Percentiles rank a stretch among this genome's conserved stretches.
Evolutionary conservation across 768 basidiomycete genomes (phyloP).

Genomic region (Lentinus tigrinus): DNA sequence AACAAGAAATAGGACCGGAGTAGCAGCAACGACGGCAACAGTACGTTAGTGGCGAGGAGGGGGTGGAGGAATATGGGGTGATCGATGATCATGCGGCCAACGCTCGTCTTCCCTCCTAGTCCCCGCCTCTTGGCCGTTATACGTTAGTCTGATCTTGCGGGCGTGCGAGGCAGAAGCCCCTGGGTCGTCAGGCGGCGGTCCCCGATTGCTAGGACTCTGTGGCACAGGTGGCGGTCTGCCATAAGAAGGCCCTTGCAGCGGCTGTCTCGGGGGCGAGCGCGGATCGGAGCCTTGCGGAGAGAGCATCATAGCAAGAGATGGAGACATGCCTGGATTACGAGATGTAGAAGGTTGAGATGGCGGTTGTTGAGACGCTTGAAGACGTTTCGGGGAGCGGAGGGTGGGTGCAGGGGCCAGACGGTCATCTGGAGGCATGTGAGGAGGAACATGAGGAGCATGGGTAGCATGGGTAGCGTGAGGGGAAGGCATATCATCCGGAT

Average conservation of each 20-base stretch:
- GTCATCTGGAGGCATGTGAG: slow-evolving; percentile 12
- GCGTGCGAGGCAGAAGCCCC: slow-evolving; percentile 1
- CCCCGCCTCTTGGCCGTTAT: slow-evolving; percentile 1
- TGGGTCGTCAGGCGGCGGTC: not conserved
- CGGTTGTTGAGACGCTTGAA: slow-evolving; percentile 20
- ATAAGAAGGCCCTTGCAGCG: slow-evolving; percentile 1
- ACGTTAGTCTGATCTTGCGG: slow-evolving; percentile 11
- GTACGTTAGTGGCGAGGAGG: slow-evolving; percentile 3
- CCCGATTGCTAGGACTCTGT: slow-evolving; percentile 3
- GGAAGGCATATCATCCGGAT: slow-evolving; percentile 26
- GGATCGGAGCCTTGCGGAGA: slow-evolving; percentile 40
- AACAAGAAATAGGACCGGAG: not conserved
- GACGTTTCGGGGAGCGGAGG: slow-evolving; percentile 25
- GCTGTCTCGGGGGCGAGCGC: slow-evolving; percentile 24
- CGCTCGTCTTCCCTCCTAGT: slow-evolving; percentile 12
- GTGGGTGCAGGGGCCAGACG: slow-evolving; percentile 15
- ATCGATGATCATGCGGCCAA: slow-evolving; percentile 11
- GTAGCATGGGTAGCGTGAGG: slow-evolving; percentile 9
- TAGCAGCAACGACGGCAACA: not conserved
- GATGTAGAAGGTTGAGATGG: slow-evolving; percentile 21
- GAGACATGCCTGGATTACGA: slow-evolving; percentile 45
- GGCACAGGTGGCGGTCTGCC: slow-evolving; percentile 3
- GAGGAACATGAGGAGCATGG: too few species aligned
- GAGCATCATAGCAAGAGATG: slow-evolving; percentile 62
- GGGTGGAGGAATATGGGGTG: slow-evolving; percentile 2